A percentile compares a stretch with the other conserved stretches of the same genome.
Conservation (phyloP, 192 early-diverging fungal species). For the Phycomyces nitens region DNA sequence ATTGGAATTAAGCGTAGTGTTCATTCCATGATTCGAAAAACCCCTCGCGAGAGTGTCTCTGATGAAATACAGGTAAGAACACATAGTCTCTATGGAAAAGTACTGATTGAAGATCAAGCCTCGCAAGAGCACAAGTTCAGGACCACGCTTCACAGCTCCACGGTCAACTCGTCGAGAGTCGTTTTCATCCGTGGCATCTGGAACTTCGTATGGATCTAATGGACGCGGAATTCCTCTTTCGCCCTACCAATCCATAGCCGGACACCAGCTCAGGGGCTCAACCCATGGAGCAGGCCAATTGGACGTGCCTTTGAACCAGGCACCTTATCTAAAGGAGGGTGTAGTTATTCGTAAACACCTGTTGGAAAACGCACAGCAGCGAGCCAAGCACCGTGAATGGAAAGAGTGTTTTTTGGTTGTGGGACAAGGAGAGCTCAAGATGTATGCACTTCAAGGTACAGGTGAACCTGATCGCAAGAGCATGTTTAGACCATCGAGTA, state of each 20-base stretch:
- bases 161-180: conserved; percentile 12
- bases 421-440: conserved; percentile 59
- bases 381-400: conserved; percentile 81
- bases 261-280: no score
- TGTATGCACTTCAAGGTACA: conserved; percentile 71
- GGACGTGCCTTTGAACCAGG: conserved; percentile 1
- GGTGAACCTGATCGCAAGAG: conserved; percentile 31
- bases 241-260: conserved; percentile 5
- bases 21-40: conserved; percentile 22
- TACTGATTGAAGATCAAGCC: neutral
- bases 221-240: neutral
- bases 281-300: no score
- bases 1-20: conserved; percentile 27
- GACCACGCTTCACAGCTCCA: neutral
- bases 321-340: conserved; percentile 56
- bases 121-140: neutral
- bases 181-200: conserved; percentile 15
- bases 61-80: conserved; percentile 10
- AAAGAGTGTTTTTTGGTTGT: conserved; percentile 72
- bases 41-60: conserved; percentile 18
- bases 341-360: conserved; percentile 84
- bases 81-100: no score
- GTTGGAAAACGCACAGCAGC: conserved; percentile 66
- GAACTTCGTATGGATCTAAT: conserved; percentile 9
- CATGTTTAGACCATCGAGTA: conserved; percentile 19